Conservation (phyloP, 2,329 filamentous ascomycete genomes). For the Rugonectria rugulosa region DNA sequence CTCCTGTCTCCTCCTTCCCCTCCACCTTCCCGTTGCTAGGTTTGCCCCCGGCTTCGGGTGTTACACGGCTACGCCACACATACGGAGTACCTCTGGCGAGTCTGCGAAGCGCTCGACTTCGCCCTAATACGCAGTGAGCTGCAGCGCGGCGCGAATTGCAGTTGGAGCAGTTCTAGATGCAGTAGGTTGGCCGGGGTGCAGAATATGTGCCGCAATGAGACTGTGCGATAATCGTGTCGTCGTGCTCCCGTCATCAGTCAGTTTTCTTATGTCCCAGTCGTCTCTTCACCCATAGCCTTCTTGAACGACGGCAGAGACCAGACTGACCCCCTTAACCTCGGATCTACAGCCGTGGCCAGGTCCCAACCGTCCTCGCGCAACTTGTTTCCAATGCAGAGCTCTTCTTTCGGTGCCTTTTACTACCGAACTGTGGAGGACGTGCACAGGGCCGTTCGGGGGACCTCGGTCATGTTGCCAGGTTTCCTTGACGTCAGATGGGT, state of each 20-base stretch:
- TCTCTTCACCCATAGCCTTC: too few species aligned
- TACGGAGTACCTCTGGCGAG: too few species aligned
- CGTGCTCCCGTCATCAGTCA: background rate
- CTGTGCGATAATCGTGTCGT: background rate
- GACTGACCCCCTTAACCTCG: slow-evolving; percentile 7
- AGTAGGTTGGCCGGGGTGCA: slow-evolving; percentile 5
- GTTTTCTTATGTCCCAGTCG: background rate
- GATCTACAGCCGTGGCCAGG: slow-evolving; percentile 4
- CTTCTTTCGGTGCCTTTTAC: slow-evolving; percentile 11
- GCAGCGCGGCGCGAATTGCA: slow-evolving; percentile 3
- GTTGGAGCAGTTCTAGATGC: background rate
- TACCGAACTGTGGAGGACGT: slow-evolving; percentile 15
- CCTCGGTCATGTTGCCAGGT: slow-evolving; percentile 32
- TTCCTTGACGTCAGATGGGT: slow-evolving; percentile 39
- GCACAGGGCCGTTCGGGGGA: slow-evolving; percentile 27
- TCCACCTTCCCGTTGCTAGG: slow-evolving; percentile 18
- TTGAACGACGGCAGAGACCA: slow-evolving; percentile 3
- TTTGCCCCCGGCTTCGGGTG: slow-evolving; percentile 8
- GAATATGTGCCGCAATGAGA: background rate
- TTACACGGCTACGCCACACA: slow-evolving; percentile 16
- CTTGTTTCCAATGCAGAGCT: slow-evolving; percentile 11
- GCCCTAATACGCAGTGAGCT: slow-evolving; percentile 1
- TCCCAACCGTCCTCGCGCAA: slow-evolving; percentile 1
- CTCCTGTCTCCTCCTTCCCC: slow-evolving; percentile 10
- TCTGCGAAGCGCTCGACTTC: background rate